These are phyloP conservation scores for Trametes gibbosa DNA, from an alignment of 768 basidiomycete genomes.

Conservation along the genomic window DNA sequence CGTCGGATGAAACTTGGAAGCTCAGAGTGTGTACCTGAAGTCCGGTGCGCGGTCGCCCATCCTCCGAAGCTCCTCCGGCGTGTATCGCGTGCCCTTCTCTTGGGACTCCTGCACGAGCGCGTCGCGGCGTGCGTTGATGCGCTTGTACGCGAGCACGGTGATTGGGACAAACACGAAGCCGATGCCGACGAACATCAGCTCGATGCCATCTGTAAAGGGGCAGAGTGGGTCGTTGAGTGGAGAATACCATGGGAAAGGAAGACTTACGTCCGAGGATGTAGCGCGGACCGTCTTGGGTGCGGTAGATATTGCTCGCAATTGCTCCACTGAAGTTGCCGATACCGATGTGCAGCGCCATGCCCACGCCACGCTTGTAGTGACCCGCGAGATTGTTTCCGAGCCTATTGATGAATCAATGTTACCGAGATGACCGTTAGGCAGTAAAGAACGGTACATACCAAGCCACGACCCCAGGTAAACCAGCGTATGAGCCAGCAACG, in stretches of 20 bases:
- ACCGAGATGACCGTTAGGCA: too few species aligned
- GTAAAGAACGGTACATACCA: slow-evolving; percentile 37
- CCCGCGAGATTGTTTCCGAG: slow-evolving; percentile 64
- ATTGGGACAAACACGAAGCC: slow-evolving; percentile 53
- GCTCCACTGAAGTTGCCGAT: slow-evolving; percentile 67
- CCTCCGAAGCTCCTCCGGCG: slow-evolving; percentile 31
- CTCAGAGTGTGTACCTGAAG: slow-evolving; percentile 37
- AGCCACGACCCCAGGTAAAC: slow-evolving; percentile 59
- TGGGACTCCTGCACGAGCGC: slow-evolving; percentile 33
- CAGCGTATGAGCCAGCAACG: slow-evolving; percentile 60
- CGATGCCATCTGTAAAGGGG: slow-evolving; percentile 46
- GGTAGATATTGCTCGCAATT: slow-evolving; percentile 62
- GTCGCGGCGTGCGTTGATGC: slow-evolving; percentile 58
- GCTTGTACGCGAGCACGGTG: slow-evolving; percentile 46
- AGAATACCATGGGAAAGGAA: not conserved
- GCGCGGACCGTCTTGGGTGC: slow-evolving; percentile 55
- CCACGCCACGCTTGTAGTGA: slow-evolving; percentile 68
- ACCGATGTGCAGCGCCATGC: slow-evolving; percentile 67
- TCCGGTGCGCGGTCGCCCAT: slow-evolving; percentile 63
- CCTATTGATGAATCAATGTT: slow-evolving; percentile 3
- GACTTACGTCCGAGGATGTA: slow-evolving; percentile 62
- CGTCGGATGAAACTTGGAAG: too few species aligned
- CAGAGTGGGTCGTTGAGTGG: not conserved
- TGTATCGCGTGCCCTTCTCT: slow-evolving; percentile 19
- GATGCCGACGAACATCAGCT: slow-evolving; percentile 68